A percentile compares a stretch with the other conserved stretches of the same genome.
These are phyloP conservation scores for Rhizomucor miehei DNA, from an alignment of 371 early-diverging fungal species.

Conservation along the genomic window DNA sequence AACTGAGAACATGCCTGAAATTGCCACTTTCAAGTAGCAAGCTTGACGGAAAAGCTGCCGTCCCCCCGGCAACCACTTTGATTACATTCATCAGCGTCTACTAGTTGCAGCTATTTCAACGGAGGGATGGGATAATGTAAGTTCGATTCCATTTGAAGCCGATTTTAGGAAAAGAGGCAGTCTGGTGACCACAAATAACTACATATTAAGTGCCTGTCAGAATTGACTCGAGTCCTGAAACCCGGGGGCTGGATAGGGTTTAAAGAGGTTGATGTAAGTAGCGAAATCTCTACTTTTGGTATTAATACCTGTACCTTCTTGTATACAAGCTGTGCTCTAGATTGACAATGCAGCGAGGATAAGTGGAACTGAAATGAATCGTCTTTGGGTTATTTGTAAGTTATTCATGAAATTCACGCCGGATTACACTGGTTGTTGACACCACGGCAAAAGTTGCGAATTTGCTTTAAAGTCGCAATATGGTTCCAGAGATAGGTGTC, in stretches of 20 bases:
- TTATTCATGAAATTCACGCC: background rate
- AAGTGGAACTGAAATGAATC: too few relatives aligned
- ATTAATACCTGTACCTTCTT: too few relatives aligned
- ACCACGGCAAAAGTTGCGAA: too few relatives aligned
- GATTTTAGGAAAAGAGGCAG: too few relatives aligned
- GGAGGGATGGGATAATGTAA: background rate
- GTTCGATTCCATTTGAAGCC: too few relatives aligned
- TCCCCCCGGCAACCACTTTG: slow-evolving; percentile 49
- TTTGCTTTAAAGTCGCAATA: background rate
- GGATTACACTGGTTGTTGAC: too few relatives aligned
- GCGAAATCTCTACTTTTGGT: too few relatives aligned
- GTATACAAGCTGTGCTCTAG: background rate
- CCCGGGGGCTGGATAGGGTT: slow-evolving; percentile 1
- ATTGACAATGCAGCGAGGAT: background rate
- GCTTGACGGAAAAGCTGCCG: slow-evolving; percentile 31
- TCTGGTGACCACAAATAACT: too few relatives aligned
- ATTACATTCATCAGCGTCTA: slow-evolving; percentile 48
- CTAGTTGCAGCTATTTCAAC: background rate
- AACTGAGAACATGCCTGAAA: slow-evolving; percentile 18
- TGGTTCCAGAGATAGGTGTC: background rate
- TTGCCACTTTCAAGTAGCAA: slow-evolving; percentile 15
- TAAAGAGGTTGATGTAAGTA: slow-evolving; percentile 13
- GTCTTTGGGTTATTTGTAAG: too few relatives aligned
- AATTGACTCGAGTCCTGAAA: background rate
- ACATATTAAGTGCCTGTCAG: background rate